Conservation (phyloP, 1,284 basidiomycete species). For the Puccinia novopanici region DNA sequence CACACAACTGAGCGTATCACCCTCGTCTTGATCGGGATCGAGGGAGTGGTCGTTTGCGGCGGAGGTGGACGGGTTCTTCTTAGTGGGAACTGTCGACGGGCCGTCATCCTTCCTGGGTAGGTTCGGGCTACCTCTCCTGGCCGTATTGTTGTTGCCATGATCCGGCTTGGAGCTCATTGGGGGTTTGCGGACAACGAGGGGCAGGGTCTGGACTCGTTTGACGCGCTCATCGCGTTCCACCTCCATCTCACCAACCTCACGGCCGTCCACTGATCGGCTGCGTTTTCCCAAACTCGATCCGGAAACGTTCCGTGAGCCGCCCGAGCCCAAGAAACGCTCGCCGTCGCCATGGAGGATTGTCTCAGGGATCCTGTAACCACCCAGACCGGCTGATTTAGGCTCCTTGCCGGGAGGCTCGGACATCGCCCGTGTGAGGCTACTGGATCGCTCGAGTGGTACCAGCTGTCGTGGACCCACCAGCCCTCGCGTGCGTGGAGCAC, state of each 20-base stretch:
- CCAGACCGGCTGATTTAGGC: background rate
- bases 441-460: background rate
- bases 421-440: background rate
- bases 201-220: constrained; percentile 14
- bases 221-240: background rate
- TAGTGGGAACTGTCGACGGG: background rate
- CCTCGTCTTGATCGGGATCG: background rate
- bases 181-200: constrained; percentile 18
- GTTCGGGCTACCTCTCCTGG: background rate
- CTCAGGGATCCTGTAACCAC: background rate
- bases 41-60: background rate
- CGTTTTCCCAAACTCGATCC: constrained; percentile 49
- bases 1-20: constrained; percentile 3
- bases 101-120: background rate
- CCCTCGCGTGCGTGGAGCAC: background rate
- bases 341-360: background rate
- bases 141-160: background rate
- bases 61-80: background rate
- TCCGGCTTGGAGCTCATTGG: background rate
- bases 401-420: constrained; percentile 28
- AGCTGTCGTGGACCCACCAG: constrained; percentile 27
- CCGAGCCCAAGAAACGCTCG: background rate
- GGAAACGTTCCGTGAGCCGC: constrained; percentile 20
- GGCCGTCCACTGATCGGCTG: constrained; percentile 19
- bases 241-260: background rate